phyloP scores from a whole-genome alignment of 768 basidiomycete genomes.

The Brasilioporus rufonigricans region DNA sequence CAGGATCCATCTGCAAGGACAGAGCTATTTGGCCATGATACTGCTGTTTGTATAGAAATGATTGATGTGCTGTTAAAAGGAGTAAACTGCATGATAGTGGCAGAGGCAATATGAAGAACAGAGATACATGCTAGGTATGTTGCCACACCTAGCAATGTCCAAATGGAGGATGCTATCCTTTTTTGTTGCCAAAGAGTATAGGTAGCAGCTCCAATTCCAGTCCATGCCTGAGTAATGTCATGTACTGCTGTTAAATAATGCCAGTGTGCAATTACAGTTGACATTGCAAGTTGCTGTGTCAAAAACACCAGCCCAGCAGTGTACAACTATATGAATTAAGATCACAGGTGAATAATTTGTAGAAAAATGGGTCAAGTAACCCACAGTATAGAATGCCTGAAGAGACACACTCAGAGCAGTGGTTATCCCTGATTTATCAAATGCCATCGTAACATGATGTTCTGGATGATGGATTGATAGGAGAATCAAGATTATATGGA shows the following conservation, averaged over 20 bases:
- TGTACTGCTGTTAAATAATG: slow-evolving; percentile 21
- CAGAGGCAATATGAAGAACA: slow-evolving; percentile 18
- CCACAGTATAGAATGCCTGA: not conserved
- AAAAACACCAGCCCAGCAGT: slow-evolving; percentile 19
- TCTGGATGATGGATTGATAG: not conserved
- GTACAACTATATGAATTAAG: slow-evolving; percentile 7
- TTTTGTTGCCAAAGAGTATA: slow-evolving; percentile 16
- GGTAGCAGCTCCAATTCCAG: slow-evolving; percentile 20
- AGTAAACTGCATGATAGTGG: slow-evolving; percentile 19
- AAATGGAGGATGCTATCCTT: slow-evolving; percentile 8
- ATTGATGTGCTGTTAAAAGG: slow-evolving; percentile 5
- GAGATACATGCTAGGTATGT: slow-evolving; percentile 18
- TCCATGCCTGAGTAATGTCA: slow-evolving; percentile 22
- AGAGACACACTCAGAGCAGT: not conserved
- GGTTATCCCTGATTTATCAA: not conserved
- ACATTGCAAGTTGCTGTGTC: slow-evolving; percentile 19
- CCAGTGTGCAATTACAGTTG: not conserved
- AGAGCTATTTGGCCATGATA: slow-evolving; percentile 6
- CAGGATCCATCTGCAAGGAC: not conserved
- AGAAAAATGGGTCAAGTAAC: not conserved
- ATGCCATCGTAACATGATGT: not conserved
- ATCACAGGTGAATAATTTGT: too few species aligned
- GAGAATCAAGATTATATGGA: not conserved
- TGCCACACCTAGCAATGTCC: slow-evolving; percentile 9
- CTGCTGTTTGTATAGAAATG: not conserved